Evolutionary conservation across 176 grass and related monocot species (phyloP).

Genomic region (Neostapfia colusana): DNA sequence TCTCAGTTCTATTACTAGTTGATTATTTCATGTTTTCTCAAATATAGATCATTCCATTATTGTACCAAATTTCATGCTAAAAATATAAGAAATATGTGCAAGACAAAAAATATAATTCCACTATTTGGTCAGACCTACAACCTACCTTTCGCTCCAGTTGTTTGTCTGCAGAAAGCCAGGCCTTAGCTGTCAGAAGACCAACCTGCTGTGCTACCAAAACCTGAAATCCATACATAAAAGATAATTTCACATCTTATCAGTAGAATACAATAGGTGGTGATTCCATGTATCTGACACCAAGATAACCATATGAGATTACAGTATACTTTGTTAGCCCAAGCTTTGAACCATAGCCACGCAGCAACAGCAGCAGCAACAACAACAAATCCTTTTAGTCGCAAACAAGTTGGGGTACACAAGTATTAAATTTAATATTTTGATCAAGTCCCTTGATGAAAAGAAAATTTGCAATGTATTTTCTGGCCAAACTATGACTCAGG

Average conservation of each 20-base stretch:
- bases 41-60: neutral
- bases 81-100: conserved; percentile 4
- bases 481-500: neutral
- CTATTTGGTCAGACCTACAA: conserved; percentile 1
- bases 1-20: neutral
- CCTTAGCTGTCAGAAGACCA: conserved; percentile 75
- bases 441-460: conserved; percentile 5
- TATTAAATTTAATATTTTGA: neutral
- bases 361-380: no score
- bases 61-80: neutral
- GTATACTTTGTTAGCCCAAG: no score
- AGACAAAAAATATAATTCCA: neutral
- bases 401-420: neutral
- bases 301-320: neutral
- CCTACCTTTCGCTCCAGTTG: conserved; percentile 76
- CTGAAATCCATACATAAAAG: conserved; percentile 42
- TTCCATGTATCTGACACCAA: neutral
- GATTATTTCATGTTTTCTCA: neutral
- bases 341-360: neutral
- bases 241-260: conserved; percentile 16
- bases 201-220: conserved; percentile 68
- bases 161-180: conserved; percentile 81
- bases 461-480: neutral
- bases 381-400: no score
- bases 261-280: neutral